A percentile compares a stretch with the other conserved stretches of the same genome.
phyloP scores from a whole-genome alignment of 2,329 filamentous ascomycete genomes.

The Trichoderma sp. region DNA sequence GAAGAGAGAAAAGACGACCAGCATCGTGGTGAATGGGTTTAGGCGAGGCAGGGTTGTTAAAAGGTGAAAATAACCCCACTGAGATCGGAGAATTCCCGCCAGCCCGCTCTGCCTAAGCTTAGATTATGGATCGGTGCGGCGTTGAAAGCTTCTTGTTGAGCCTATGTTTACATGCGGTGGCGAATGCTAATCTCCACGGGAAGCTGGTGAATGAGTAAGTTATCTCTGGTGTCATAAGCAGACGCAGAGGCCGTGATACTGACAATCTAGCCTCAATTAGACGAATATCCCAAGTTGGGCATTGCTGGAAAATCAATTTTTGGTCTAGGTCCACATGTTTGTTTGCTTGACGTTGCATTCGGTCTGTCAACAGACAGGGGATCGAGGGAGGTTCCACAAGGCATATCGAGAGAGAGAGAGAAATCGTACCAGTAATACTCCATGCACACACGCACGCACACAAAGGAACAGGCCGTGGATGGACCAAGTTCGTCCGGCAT shows the following conservation, averaged over 20 bases:
- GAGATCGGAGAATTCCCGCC: slow-evolving; percentile 1
- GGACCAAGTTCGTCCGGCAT: not conserved
- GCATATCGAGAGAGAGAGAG: not conserved
- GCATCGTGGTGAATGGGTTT: not conserved
- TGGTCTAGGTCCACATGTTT: not conserved
- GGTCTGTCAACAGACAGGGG: not conserved
- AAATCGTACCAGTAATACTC: not conserved
- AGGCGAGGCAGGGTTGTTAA: not conserved
- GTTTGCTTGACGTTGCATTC: not conserved
- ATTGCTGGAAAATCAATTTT: not conserved
- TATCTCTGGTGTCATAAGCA: not conserved
- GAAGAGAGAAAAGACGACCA: not conserved
- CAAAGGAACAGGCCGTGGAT: not conserved
- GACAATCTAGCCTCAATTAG: not conserved
- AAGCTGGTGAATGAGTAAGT: not conserved
- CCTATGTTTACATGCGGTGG: not conserved
- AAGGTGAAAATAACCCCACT: not conserved
- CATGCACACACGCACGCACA: not conserved
- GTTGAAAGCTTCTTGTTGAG: not conserved
- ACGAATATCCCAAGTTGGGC: not conserved
- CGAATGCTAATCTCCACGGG: not conserved
- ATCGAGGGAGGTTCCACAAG: not conserved
- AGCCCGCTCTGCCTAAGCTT: not conserved
- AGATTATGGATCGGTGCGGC: not conserved
- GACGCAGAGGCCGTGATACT: not conserved